Evolutionary conservation across 2,329 filamentous ascomycete species (phyloP).

Genomic region (Pseudocercospora ulei): DNA sequence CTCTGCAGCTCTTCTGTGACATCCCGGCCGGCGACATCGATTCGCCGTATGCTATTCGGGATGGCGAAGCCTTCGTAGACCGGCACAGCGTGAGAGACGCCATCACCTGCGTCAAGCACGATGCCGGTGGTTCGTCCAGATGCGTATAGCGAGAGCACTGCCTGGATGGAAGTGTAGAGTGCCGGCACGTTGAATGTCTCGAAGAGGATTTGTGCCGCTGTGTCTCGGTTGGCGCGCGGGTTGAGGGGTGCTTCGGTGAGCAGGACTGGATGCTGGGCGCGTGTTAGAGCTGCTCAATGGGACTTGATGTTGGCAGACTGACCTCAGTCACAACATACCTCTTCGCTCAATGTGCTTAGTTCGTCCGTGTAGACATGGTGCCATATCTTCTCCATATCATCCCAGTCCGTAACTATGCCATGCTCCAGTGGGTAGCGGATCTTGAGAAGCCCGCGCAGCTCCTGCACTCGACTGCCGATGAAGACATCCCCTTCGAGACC

Average conservation of each 20-base stretch:
- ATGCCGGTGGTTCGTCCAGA: constrained; percentile 93
- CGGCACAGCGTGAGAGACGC: constrained; percentile 91
- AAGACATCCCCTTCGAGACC: constrained; percentile 94
- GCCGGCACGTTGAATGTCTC: constrained; percentile 98
- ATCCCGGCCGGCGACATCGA: constrained; percentile 91
- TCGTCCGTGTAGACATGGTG: constrained; percentile 94
- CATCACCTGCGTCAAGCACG: constrained; percentile 88
- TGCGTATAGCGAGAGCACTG: constrained; percentile 88
- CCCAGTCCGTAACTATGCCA: constrained; percentile 98
- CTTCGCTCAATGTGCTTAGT: constrained; percentile 91
- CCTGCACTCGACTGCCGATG: constrained; percentile 84
- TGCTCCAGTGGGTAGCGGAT: constrained; percentile 94
- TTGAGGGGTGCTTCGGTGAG: constrained; percentile 94
- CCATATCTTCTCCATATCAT: constrained; percentile 99
- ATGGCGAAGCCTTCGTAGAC: constrained; percentile 98
- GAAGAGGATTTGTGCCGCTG: constrained; percentile 92
- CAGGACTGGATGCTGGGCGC: constrained; percentile 71
- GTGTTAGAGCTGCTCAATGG: constrained; percentile 11
- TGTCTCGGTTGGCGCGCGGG: constrained; percentile 89
- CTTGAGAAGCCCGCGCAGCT: constrained; percentile 85
- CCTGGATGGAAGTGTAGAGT: constrained; percentile 92
- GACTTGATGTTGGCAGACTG: constrained; percentile 9
- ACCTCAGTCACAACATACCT: constrained; percentile 48
- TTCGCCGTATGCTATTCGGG: constrained; percentile 84
- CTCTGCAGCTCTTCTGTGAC: constrained; percentile 93